These are phyloP conservation scores for Cordyceps tenuipes DNA, from an alignment of 2,329 filamentous ascomycete genomes.

Conservation along the genomic window DNA sequence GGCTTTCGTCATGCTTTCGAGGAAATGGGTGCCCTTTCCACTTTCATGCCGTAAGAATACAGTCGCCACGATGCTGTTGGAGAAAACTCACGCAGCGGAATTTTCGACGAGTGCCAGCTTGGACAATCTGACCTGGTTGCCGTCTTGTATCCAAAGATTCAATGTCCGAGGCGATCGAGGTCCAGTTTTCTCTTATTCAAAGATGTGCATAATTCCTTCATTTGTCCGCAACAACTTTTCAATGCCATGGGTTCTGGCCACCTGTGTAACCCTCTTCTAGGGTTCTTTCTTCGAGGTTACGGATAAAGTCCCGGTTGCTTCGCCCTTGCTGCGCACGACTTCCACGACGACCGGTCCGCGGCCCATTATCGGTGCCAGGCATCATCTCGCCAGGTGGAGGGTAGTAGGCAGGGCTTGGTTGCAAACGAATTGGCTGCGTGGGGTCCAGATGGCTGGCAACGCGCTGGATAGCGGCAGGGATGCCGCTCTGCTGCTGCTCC, in stretches of 20 bases:
- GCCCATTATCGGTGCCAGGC: constrained; percentile 51
- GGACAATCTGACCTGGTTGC: not conserved
- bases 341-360: constrained; percentile 59
- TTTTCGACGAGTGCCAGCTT: not conserved
- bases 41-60: not conserved
- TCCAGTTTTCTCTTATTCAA: not conserved
- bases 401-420: constrained; percentile 95
- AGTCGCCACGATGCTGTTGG: too few species aligned
- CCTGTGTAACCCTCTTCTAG: constrained; percentile 86
- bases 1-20: not conserved
- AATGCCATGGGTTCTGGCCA: constrained; percentile 57
- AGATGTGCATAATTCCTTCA: not conserved
- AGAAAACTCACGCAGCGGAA: not conserved
- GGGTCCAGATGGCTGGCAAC: constrained; percentile 95
- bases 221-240: constrained; percentile 23
- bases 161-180: not conserved
- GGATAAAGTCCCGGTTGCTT: constrained; percentile 79
- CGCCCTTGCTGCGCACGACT: constrained; percentile 58
- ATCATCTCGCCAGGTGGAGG: constrained; percentile 83
- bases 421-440: constrained; percentile 83
- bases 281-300: constrained; percentile 88
- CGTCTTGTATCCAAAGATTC: constrained; percentile 6
- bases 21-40: not conserved
- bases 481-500: constrained; percentile 89
- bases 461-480: constrained; percentile 84